Percentiles rank a stretch among this genome's conserved stretches.
Evolutionary conservation across 148 eudicot genomes (phyloP).

Genomic region (Vaccinium macrocarpon): DNA sequence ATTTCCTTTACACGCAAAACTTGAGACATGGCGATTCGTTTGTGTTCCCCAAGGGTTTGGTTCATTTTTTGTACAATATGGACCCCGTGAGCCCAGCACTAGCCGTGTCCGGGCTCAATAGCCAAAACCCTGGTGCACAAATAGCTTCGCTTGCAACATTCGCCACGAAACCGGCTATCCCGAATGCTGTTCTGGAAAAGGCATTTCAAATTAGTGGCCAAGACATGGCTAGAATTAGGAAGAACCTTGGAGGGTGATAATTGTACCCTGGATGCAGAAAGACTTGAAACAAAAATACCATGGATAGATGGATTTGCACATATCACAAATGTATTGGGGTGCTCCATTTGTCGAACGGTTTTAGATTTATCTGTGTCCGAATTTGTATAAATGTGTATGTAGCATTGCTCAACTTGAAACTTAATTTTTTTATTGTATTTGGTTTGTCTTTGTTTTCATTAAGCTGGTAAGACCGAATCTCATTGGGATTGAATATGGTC

Average conservation of each 20-base stretch:
- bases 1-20: conserved; percentile 43
- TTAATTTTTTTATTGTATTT: too few relatives aligned
- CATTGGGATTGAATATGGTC: too few relatives aligned
- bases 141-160: conserved; percentile 44
- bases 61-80: conserved; percentile 65
- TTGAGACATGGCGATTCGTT: conserved; percentile 70
- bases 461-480: too few relatives aligned
- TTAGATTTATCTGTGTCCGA: too few relatives aligned
- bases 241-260: conserved; percentile 53
- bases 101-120: conserved; percentile 58
- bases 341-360: too few relatives aligned
- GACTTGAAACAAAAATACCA: too few relatives aligned
- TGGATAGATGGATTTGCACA: too few relatives aligned
- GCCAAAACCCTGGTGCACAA: conserved; percentile 78
- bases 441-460: too few relatives aligned
- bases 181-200: conserved; percentile 53
- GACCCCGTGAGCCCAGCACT: conserved; percentile 36
- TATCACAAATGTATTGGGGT: too few relatives aligned
- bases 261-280: too few relatives aligned
- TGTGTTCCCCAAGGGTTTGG: conserved; percentile 72
- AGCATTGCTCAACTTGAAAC: too few relatives aligned
- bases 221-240: conserved; percentile 55
- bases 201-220: conserved; percentile 58
- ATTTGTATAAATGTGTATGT: too few relatives aligned
- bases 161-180: conserved; percentile 46